A percentile compares a stretch with the other conserved stretches of the same genome.
Conservation (phyloP, 2,329 filamentous ascomycete species). For the Paecilomyces niveus region DNA sequence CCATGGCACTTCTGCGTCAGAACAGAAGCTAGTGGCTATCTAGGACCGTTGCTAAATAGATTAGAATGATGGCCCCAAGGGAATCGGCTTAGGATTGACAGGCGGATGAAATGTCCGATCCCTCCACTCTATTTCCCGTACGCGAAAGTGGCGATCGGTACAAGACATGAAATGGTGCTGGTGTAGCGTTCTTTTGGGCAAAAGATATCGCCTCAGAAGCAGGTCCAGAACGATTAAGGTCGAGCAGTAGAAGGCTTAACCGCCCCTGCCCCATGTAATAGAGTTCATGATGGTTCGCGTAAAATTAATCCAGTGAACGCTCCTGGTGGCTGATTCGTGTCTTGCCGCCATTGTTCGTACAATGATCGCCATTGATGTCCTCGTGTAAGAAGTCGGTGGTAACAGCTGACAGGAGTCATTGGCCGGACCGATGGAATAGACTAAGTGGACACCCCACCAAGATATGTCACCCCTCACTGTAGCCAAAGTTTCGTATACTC, state of each 20-base stretch:
- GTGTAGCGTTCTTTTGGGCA: neutral
- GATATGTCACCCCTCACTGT: neutral
- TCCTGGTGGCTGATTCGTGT: neutral
- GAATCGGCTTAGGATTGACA: neutral
- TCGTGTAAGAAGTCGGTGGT: neutral
- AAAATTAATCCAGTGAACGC: conserved; percentile 13
- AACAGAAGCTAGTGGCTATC: neutral
- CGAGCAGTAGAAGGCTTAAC: conserved; percentile 10
- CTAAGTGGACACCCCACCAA: neutral
- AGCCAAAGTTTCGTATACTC: neutral
- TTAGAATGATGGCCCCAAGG: neutral
- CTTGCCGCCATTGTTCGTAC: neutral
- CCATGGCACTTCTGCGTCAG: neutral
- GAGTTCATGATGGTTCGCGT: conserved; percentile 4
- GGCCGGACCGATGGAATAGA: neutral
- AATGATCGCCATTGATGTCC: conserved; percentile 6
- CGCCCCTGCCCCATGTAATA: conserved; percentile 1
- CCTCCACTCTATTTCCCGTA: neutral
- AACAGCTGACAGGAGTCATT: neutral
- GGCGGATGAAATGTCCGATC: neutral
- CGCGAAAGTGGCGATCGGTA: neutral
- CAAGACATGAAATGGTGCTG: neutral
- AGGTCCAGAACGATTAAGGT: conserved; percentile 7
- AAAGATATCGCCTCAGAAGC: neutral
- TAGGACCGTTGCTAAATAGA: neutral